Evolutionary conservation across 2,329 filamentous ascomycete species (phyloP), one percentile per base, ranked within the genome.

Genomic region (Karstenula rhodostoma): DNA sequence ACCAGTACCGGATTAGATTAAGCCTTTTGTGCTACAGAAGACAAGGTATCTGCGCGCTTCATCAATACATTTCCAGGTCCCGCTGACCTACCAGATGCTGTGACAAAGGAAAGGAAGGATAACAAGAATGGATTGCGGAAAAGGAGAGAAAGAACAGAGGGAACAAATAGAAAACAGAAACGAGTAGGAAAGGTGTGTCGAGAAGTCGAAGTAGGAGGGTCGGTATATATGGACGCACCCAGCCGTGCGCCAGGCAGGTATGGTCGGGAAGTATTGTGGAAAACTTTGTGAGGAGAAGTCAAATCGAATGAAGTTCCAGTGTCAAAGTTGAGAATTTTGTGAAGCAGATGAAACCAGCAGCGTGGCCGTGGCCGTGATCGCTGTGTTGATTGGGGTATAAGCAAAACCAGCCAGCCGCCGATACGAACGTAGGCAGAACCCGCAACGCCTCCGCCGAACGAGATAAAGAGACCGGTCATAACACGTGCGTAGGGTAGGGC

Each of bases 391-490:
- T 44, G 33, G 64, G 67, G 69, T 73, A 74, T 73, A 73, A 70
- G 72, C 67, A 72, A 74, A 66, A 69, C 37, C 52, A 59, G 59
- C 62, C 65, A 65, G 59, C 59, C 67, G 65, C 57, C 61, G 53
- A 60, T 25, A 25, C 43, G 58, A 60, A 46, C n/a, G 40, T 43
- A 44, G 44, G 29, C 47, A 43, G 15, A 67, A 44, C 64, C 68
- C 69, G 57, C 55, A 69, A 74, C 73, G 74, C 75, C 75, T 58
- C 72, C 67, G 69, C 72, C 66, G 40, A 71, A 67, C 61, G 32
- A 60, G 66, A 64, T 52, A 65, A 66, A 58, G 66, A 58, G 65
- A 70, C 64, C 67, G 57, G 56, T 76, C 74, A 67, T 77, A 66
- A 72, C 72, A 71, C 74, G 72, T 77, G 40, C 70, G 72, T 61